Percentiles rank a stretch among this genome's conserved stretches.
These are phyloP conservation scores for Fusarium burgessii DNA, from an alignment of 2,329 filamentous ascomycete genomes.

Conservation along the genomic window DNA sequence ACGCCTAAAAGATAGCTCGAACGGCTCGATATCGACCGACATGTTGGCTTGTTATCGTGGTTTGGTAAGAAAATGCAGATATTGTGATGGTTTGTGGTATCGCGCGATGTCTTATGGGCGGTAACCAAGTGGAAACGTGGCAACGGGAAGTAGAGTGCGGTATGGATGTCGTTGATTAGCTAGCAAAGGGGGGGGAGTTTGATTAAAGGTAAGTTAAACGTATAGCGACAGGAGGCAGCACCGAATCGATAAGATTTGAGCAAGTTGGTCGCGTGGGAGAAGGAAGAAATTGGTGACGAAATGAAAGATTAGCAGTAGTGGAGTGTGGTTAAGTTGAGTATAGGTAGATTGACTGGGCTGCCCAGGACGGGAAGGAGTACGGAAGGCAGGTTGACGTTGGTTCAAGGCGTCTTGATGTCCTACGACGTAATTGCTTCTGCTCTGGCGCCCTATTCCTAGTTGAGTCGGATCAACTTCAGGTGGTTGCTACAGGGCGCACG, in stretches of 20 bases:
- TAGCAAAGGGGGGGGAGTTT: conserved; percentile 13
- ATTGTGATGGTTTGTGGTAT: conserved; percentile 27
- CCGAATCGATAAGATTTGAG: conserved; percentile 17
- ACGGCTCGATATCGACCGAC: conserved; percentile 94
- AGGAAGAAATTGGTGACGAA: conserved; percentile 26
- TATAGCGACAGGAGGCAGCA: conserved; percentile 16
- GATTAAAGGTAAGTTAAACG: conserved; percentile 21
- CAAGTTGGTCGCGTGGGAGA: conserved; percentile 24
- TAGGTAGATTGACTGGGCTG: background rate
- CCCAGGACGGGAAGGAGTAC: conserved; percentile 8
- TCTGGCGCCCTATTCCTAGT: conserved; percentile 34
- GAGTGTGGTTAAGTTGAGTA: conserved; percentile 14
- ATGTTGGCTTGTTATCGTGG: conserved; percentile 65
- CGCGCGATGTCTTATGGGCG: conserved; percentile 37
- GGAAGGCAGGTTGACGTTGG: conserved; percentile 29
- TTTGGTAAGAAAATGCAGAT: background rate
- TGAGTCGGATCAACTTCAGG: conserved; percentile 27
- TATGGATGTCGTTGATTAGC: conserved; percentile 24
- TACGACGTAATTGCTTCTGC: conserved; percentile 44
- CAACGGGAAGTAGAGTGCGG: conserved; percentile 17
- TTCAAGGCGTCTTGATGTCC: background rate
- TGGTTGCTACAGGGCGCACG: conserved; percentile 37
- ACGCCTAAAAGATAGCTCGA: conserved; percentile 95
- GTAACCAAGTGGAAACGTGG: conserved; percentile 45
- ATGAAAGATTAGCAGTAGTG: conserved; percentile 22